Evolutionary conservation across 2,329 filamentous ascomycete genomes (phyloP).

Genomic region (Fusarium oxysporum): DNA sequence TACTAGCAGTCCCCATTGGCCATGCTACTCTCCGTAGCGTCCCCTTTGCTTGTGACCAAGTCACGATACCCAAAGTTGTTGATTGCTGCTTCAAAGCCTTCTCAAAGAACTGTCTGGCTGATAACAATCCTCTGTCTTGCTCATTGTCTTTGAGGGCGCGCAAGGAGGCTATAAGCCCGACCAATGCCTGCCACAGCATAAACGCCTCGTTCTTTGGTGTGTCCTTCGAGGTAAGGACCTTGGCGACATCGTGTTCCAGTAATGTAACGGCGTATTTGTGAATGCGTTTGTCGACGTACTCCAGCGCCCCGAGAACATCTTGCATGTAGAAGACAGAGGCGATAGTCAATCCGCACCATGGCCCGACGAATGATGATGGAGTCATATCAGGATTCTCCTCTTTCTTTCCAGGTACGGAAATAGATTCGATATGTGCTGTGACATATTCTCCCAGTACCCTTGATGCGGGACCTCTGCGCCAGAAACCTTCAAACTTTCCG

Average conservation of each 20-base stretch:
- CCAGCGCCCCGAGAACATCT: not conserved
- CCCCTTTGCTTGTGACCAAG: conserved; percentile 1
- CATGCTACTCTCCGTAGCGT: not conserved
- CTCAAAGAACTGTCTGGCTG: not conserved
- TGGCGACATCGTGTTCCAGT: not conserved
- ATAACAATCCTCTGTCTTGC: not conserved
- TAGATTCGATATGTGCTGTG: not conserved
- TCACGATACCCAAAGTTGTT: not conserved
- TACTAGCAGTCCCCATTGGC: not conserved
- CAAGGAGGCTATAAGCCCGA: not conserved
- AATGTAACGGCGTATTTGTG: not conserved
- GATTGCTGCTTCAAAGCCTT: not conserved
- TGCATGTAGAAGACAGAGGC: not conserved
- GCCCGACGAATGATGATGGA: not conserved
- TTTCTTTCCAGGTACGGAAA: not conserved
- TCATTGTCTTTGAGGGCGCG: not conserved
- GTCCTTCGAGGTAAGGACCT: accelerated
- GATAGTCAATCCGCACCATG: not conserved
- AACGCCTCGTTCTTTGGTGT: not conserved
- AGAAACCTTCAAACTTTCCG: conserved; percentile 1
- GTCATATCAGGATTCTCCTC: accelerated
- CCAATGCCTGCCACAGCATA: not conserved
- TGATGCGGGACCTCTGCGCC: not conserved
- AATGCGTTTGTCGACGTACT: not conserved
- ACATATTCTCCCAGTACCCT: conserved; percentile 4